These are phyloP conservation scores for Prototheca cutis DNA, from an alignment of 163 green algal genomes.

Conservation along the genomic window DNA sequence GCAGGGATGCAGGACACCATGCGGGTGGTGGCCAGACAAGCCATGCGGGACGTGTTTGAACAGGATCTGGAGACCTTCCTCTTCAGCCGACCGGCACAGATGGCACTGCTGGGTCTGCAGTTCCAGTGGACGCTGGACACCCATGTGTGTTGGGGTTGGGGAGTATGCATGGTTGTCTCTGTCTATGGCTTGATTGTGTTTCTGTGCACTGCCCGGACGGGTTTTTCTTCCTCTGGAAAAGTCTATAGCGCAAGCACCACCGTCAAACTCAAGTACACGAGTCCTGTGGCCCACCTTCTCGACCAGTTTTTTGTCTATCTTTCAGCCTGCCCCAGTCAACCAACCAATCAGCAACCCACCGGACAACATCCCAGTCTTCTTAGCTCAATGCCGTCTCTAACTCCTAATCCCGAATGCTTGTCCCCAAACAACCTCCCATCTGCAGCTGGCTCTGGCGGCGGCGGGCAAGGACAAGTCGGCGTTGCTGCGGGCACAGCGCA, in stretches of 20 bases:
- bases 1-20: slow-evolving; percentile 71
- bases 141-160: slow-evolving; percentile 26
- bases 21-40: slow-evolving; percentile 58
- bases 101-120: slow-evolving; percentile 85
- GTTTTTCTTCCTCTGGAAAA: too few relatives aligned
- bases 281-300: too few relatives aligned
- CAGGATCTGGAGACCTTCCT: slow-evolving; percentile 69
- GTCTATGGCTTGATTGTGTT: background rate
- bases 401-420: too few relatives aligned
- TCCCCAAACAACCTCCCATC: too few relatives aligned
- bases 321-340: too few relatives aligned
- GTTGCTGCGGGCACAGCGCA: slow-evolving; percentile 76
- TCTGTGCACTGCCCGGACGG: too few relatives aligned
- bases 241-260: too few relatives aligned
- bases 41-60: slow-evolving; percentile 62
- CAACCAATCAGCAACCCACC: too few relatives aligned
- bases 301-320: too few relatives aligned
- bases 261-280: too few relatives aligned
- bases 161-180: background rate
- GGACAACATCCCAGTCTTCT: too few relatives aligned
- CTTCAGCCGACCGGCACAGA: slow-evolving; percentile 78
- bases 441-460: slow-evolving; percentile 46
- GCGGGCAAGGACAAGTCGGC: slow-evolving; percentile 78
- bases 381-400: too few relatives aligned
- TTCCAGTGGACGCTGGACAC: slow-evolving; percentile 92